phyloP scores from a whole-genome alignment of 2,329 filamentous ascomycete genomes.

The Stagonosporopsis cucurbitacearum region DNA sequence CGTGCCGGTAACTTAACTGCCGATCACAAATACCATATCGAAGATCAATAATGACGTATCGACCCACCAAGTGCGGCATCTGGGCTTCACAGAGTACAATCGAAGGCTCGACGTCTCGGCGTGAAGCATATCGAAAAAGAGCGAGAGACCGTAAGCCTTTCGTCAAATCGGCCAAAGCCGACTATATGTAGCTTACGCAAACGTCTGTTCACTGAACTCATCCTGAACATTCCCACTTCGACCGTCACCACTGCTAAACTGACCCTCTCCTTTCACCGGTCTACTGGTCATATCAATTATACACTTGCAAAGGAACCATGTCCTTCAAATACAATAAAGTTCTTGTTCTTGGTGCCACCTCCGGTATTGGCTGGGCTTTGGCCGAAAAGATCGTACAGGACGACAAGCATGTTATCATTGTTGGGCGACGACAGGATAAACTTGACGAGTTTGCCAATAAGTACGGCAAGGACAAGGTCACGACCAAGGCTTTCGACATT shows the following conservation, averaged over 20 bases:
- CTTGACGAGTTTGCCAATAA: slow-evolving; percentile 57
- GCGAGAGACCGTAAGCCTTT: neutral
- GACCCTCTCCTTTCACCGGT: neutral
- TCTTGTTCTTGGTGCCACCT: slow-evolving; percentile 61
- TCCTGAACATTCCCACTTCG: neutral
- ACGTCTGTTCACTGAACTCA: neutral
- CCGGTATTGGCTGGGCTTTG: slow-evolving; percentile 59
- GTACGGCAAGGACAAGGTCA: slow-evolving; percentile 56
- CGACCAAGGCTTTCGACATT: slow-evolving; percentile 58
- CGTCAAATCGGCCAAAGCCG: slow-evolving; percentile 10
- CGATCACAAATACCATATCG: neutral
- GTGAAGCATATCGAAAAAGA: neutral
- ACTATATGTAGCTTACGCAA: neutral
- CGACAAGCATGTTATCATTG: slow-evolving; percentile 56
- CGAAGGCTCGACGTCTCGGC: neutral
- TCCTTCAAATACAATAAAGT: slow-evolving; percentile 59
- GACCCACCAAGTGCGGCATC: slow-evolving; percentile 2
- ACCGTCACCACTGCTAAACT: neutral
- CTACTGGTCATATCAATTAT: neutral
- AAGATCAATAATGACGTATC: slow-evolving; percentile 10
- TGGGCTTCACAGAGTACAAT: neutral
- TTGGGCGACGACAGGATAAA: slow-evolving; percentile 60
- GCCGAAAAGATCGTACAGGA: slow-evolving; percentile 57
- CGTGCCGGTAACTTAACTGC: slow-evolving; percentile 1
- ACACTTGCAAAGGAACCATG: slow-evolving; percentile 40